These are phyloP conservation scores for Polychaeton citri DNA, from an alignment of 2,329 filamentous ascomycete species.

Conservation along the genomic window DNA sequence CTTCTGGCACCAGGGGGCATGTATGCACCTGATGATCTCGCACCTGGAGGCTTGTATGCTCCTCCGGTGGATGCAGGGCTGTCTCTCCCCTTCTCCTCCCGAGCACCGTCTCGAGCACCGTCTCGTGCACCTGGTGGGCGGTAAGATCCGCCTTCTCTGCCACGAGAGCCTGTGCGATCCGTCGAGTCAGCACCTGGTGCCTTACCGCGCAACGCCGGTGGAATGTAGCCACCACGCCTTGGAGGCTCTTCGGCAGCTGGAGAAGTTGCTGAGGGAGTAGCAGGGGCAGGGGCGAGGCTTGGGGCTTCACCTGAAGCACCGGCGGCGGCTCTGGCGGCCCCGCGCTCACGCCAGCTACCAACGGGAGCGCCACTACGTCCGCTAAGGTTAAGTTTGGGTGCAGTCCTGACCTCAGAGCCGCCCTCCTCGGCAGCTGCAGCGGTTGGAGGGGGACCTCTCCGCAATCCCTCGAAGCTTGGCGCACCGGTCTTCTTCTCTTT, in stretches of 20 bases:
- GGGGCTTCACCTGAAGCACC: slow-evolving; percentile 20
- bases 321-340: slow-evolving; percentile 37
- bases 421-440: no score
- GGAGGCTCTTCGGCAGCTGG: slow-evolving; percentile 27
- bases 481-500: slow-evolving; percentile 42
- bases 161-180: slow-evolving; percentile 13
- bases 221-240: slow-evolving; percentile 32
- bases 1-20: not conserved
- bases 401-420: slow-evolving; percentile 36
- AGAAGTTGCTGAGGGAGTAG: slow-evolving; percentile 18
- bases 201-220: slow-evolving; percentile 28
- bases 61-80: slow-evolving; percentile 4
- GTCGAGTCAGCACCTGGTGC: slow-evolving; percentile 16
- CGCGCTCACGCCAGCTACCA: slow-evolving; percentile 61
- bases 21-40: slow-evolving; percentile 2
- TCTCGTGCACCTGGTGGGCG: slow-evolving; percentile 9
- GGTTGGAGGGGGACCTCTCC: slow-evolving; percentile 18
- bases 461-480: slow-evolving; percentile 8
- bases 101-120: slow-evolving; percentile 9
- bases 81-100: slow-evolving; percentile 10
- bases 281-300: slow-evolving; percentile 20
- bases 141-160: not conserved
- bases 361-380: slow-evolving; percentile 34
- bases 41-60: slow-evolving; percentile 13
- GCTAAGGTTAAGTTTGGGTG: slow-evolving; percentile 47